These are phyloP conservation scores for Periconia digitata DNA, from an alignment of 2,329 filamentous ascomycete species.

Conservation along the genomic window DNA sequence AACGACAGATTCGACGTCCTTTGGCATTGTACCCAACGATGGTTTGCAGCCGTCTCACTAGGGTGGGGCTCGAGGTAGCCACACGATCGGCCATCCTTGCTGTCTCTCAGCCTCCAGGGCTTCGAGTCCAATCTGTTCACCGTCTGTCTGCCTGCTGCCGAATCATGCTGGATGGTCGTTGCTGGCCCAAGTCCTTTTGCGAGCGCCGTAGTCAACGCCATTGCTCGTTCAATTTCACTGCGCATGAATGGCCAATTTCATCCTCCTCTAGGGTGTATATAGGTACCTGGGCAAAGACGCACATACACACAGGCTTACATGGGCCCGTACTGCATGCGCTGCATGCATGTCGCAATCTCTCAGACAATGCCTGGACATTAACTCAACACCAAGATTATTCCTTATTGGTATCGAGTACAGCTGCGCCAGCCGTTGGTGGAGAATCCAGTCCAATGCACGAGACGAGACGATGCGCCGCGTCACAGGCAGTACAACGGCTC, in stretches of 20 bases:
- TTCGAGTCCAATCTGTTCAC: too few species aligned
- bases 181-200: too few species aligned
- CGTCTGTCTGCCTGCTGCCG: neutral
- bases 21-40: conserved; percentile 8
- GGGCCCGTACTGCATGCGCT: too few species aligned
- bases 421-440: conserved; percentile 2
- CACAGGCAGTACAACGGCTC: neutral
- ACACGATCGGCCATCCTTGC: neutral
- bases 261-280: too few species aligned
- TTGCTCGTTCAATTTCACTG: too few species aligned
- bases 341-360: neutral
- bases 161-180: too few species aligned
- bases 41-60: neutral
- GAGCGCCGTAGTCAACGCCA: too few species aligned
- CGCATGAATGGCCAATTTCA: too few species aligned
- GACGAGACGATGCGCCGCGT: neutral
- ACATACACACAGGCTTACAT: too few species aligned
- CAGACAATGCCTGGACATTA: neutral
- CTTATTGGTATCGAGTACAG: conserved; percentile 1
- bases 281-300: too few species aligned
- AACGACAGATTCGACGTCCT: conserved; percentile 25
- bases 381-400: neutral
- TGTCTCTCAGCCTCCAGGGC: neutral
- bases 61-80: neutral
- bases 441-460: neutral